Conservation (phyloP, 306 rosid genomes). For the Vachellia collinsii region DNA sequence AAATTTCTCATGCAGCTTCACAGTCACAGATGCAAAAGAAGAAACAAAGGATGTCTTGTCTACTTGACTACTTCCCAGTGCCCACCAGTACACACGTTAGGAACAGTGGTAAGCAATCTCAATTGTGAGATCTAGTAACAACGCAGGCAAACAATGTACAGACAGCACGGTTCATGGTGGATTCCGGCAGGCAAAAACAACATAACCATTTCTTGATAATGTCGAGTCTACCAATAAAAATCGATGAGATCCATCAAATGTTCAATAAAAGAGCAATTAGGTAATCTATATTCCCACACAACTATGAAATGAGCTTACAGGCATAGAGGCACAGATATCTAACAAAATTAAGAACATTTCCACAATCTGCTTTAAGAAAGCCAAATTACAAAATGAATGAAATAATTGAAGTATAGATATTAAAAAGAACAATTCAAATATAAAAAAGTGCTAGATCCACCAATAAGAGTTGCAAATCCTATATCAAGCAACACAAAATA, state of each 20-base stretch:
- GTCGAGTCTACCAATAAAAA: slow-evolving; percentile 1
- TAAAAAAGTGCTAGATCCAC: slow-evolving; percentile 34
- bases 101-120: background rate
- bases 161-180: background rate
- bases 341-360: background rate
- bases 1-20: background rate
- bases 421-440: background rate
- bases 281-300: background rate
- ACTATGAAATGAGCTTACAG: background rate
- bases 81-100: background rate
- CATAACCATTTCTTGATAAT: background rate
- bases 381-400: slow-evolving; percentile 33
- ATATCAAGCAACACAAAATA: slow-evolving; percentile 23
- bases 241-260: background rate
- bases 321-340: background rate
- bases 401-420: background rate
- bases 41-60: background rate
- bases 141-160: background rate
- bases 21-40: background rate
- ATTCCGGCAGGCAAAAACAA: background rate
- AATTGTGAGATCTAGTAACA: background rate
- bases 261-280: background rate
- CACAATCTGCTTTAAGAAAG: background rate
- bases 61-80: background rate
- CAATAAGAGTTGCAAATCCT: slow-evolving; percentile 16